phyloP scores from a whole-genome alignment of 768 basidiomycete species.

The Polyporus arcularius region DNA sequence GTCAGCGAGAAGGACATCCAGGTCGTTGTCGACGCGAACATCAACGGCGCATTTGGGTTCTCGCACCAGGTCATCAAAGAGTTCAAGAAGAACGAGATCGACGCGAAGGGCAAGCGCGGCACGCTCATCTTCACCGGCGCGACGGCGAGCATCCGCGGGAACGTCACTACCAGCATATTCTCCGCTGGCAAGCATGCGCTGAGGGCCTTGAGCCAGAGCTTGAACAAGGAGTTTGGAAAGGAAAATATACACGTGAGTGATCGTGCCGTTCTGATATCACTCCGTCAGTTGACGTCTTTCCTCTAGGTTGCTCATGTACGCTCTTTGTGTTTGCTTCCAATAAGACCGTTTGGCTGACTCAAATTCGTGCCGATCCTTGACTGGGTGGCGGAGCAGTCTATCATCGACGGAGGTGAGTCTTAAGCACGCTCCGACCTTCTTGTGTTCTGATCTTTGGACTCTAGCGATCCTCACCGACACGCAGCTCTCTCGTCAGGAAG shows the following conservation, averaged over 20 bases:
- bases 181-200: constrained; percentile 43
- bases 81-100: constrained; percentile 34
- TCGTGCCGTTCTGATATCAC: neutral
- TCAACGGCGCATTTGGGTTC: constrained; percentile 43
- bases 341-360: neutral
- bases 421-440: neutral
- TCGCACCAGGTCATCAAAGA: constrained; percentile 34
- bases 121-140: constrained; percentile 48
- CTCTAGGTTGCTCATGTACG: constrained; percentile 65
- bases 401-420: constrained; percentile 64
- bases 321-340: constrained; percentile 12
- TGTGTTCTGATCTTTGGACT: neutral
- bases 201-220: constrained; percentile 44
- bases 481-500: constrained; percentile 13
- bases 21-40: constrained; percentile 31
- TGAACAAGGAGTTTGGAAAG: constrained; percentile 46
- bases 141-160: constrained; percentile 43
- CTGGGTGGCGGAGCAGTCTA: constrained; percentile 40
- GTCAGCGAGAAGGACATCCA: constrained; percentile 39
- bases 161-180: constrained; percentile 39
- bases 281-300: neutral
- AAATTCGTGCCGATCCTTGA: neutral
- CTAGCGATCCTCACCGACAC: constrained; percentile 40
- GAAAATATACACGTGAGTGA: constrained; percentile 43
- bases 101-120: constrained; percentile 38